Conservation (phyloP, 1,139 yeast species). For the Blastobotrys niveus region DNA sequence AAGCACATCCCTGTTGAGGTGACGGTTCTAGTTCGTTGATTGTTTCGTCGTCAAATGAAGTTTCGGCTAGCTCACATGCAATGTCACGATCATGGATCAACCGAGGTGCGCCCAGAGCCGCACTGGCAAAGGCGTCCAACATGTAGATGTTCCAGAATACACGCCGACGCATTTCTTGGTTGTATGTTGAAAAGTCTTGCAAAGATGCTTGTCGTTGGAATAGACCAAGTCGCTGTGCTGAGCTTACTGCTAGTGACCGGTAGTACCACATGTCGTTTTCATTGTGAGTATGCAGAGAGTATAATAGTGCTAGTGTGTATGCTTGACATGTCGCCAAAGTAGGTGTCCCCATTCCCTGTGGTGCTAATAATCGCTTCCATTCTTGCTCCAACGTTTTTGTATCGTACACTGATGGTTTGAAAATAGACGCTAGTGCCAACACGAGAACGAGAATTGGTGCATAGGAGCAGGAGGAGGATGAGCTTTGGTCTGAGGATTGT, state of each 20-base stretch:
- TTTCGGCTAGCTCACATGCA: constrained; percentile 73
- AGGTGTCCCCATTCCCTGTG: constrained; percentile 52
- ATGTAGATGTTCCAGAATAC: constrained; percentile 81
- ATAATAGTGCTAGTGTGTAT: constrained; percentile 60
- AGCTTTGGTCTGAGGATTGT: too few relatives aligned
- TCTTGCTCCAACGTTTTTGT: constrained; percentile 9
- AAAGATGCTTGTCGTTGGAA: constrained; percentile 89
- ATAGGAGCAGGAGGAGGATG: too few relatives aligned
- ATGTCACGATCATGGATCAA: constrained; percentile 72
- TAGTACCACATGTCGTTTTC: constrained; percentile 67
- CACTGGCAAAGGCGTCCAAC: constrained; percentile 68
- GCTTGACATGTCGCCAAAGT: constrained; percentile 68
- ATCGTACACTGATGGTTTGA: constrained; percentile 12
- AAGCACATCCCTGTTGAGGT: constrained; percentile 21
- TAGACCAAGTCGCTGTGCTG: constrained; percentile 80
- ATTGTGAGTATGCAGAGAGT: constrained; percentile 70
- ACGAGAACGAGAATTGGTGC: constrained; percentile 44
- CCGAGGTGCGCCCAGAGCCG: constrained; percentile 77
- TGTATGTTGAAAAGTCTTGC: constrained; percentile 42
- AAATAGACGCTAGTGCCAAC: constrained; percentile 36
- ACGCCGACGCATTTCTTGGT: constrained; percentile 77
- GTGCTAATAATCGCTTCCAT: constrained; percentile 41
- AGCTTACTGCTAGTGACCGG: constrained; percentile 68
- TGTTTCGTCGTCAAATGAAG: constrained; percentile 51
- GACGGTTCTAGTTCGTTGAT: constrained; percentile 17